Base-by-base conservation (phyloP, 495 filamentous ascomycete species). In the Penicillium ochrochloron region DNA sequence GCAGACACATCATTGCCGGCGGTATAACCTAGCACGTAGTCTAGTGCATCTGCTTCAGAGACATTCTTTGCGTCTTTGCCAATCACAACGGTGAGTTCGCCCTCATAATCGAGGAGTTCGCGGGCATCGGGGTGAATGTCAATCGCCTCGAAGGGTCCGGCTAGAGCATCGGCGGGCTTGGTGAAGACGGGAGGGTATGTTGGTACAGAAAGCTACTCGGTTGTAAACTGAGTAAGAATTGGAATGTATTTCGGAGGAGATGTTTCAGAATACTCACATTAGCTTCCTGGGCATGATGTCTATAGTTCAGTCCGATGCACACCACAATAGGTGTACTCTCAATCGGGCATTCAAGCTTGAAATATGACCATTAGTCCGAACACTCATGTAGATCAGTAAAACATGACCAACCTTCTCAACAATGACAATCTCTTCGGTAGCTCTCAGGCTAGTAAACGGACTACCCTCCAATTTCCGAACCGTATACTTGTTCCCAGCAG, bases 301-400 rank as follows among this genome's bases (percentile, higher is more conserved):
- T 85, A 70, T 92, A 92, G 75, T 92, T 93, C 14, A 92, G 78
- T 19, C 90, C 90, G 12, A 93, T 73, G 66, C 89, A 92, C 50
- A 90, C 81, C 17, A 82, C 75, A 21, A 78, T 63, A 17, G 64
- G 70, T 12, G 70, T 70, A 10, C 72, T 68, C 42, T 64, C 62
- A 37, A 64, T 37, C 9, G 60, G 64, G n/a, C 46, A 62, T 57
- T 57, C 52, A 2, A 62, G 60, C 60, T 53, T 9, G 4, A 23
- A 27, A 25, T 25, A 29, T n/a, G 14, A 17, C 19, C 10, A 9
- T 21, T 6, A 46, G 42, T 9, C 7, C 2, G 42, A 46, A 46
- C 6, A 6, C 2, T 19, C 19, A 21, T 46, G n/a, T 46, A 46
- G 42, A 46, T 5, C 7, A 21, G 6, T 8, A n/a, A 21, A 0